Percentiles rank a stretch among this genome's conserved stretches.
phyloP scores from a whole-genome alignment of 768 basidiomycete genomes.

The Termitomyces sp. region DNA sequence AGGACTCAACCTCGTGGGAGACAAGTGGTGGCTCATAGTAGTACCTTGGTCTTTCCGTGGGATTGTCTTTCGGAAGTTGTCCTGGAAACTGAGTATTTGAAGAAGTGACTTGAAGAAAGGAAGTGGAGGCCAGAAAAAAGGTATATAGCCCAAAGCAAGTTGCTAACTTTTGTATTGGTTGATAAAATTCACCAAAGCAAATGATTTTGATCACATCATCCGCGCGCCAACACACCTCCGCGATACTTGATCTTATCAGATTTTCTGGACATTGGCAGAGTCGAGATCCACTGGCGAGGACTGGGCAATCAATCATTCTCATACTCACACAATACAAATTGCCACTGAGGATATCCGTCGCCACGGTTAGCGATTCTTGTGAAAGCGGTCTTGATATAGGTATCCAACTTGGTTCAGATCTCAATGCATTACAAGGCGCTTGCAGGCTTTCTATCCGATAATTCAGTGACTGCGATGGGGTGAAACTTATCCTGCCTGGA shows the following conservation, averaged over 20 bases:
- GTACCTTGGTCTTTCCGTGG: neutral
- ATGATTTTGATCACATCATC: neutral
- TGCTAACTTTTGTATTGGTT: neutral
- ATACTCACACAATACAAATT: too few species aligned
- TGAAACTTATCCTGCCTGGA: too few species aligned
- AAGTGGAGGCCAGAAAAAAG: neutral
- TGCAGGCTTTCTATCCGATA: too few species aligned
- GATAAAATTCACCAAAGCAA: neutral
- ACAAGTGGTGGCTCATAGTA: constrained; percentile 1
- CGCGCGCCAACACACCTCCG: accelerated
- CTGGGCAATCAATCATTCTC: neutral
- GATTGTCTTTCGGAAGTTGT: neutral
- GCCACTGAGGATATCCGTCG: neutral
- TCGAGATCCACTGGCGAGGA: too few species aligned
- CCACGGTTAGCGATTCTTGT: neutral
- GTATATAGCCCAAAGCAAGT: neutral
- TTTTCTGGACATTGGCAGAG: neutral
- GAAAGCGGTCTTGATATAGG: neutral
- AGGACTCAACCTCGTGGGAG: constrained; percentile 3
- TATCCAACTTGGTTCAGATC: neutral
- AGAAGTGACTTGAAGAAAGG: neutral
- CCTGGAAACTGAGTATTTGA: neutral
- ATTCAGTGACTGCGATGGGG: too few species aligned
- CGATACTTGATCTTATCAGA: neutral
- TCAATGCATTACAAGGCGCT: too few species aligned